These are phyloP conservation scores for Vitis hybrid DNA, from an alignment of 177 flowering plant genomes.

Conservation along the genomic window DNA sequence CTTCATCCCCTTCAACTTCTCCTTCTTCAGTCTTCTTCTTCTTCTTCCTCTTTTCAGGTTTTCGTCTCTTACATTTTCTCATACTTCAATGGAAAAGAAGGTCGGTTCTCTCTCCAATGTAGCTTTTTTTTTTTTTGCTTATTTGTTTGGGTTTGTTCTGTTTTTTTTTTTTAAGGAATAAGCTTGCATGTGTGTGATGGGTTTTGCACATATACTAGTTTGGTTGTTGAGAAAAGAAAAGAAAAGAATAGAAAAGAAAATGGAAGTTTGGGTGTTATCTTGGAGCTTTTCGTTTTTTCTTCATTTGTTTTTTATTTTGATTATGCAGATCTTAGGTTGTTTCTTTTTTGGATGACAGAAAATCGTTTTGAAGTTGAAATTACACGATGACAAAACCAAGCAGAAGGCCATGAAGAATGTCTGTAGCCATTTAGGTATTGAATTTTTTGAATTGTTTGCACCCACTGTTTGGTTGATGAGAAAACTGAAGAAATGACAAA, in stretches of 20 bases:
- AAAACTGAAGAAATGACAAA: neutral
- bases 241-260: no score
- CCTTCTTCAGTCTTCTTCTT: no score
- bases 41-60: no score
- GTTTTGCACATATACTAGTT: no score
- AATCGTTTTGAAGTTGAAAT: conserved; percentile 38
- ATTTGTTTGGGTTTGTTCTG: neutral
- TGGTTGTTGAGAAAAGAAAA: no score
- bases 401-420: conserved; percentile 48
- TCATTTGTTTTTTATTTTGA: no score
- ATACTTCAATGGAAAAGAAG: conserved; percentile 7
- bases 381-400: conserved; percentile 38
- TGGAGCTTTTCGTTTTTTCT: no score
- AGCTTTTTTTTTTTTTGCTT: neutral
- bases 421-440: conserved; percentile 41
- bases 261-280: no score
- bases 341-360: conserved; percentile 29
- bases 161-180: no score
- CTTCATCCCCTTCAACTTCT: no score
- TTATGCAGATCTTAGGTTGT: neutral
- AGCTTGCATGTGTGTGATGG: no score
- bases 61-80: neutral
- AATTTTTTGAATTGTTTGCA: neutral
- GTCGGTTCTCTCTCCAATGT: neutral
- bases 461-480: neutral